These are phyloP conservation scores for Fusarium virguliforme DNA, from an alignment of 2,329 filamentous ascomycete species.

Conservation along the genomic window DNA sequence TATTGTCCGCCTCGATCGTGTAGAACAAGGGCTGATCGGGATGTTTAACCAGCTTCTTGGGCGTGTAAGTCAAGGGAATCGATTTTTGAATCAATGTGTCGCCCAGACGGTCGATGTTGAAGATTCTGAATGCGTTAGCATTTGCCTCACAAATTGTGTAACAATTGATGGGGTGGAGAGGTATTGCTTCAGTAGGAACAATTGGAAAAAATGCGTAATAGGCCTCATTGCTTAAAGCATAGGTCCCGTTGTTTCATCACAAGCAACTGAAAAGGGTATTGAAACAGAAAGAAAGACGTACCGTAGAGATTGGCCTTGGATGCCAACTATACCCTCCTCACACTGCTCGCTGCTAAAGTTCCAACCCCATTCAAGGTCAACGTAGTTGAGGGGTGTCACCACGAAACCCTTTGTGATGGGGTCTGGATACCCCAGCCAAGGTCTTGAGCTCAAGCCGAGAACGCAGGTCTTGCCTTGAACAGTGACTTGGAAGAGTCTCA, in stretches of 20 bases:
- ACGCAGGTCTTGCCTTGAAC: constrained; percentile 89
- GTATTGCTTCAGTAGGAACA: constrained; percentile 90
- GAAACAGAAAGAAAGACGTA: constrained; percentile 65
- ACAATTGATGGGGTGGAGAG: constrained; percentile 33
- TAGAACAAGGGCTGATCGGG: constrained; percentile 93
- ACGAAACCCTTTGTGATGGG: constrained; percentile 89
- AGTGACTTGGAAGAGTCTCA: constrained; percentile 91
- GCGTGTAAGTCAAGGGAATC: constrained; percentile 90
- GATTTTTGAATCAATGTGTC: constrained; percentile 90
- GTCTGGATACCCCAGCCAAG: constrained; percentile 97
- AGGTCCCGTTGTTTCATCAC: constrained; percentile 77
- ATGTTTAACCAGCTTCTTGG: constrained; percentile 88
- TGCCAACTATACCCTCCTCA: constrained; percentile 92
- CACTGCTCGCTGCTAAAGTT: constrained; percentile 97
- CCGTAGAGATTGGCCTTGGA: constrained; percentile 90
- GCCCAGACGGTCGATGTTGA: constrained; percentile 88
- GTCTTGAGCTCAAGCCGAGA: constrained; percentile 89
- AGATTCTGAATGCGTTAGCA: constrained; percentile 76
- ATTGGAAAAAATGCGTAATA: constrained; percentile 78
- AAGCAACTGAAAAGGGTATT: constrained; percentile 60
- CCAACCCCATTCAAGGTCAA: constrained; percentile 92
- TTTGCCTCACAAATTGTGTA: constrained; percentile 6
- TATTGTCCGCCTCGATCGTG: constrained; percentile 93
- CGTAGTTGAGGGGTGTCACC: constrained; percentile 92
- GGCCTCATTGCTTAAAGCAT: constrained; percentile 71